Percentiles rank a stretch among this genome's conserved stretches.
Conservation (phyloP, 2,329 filamentous ascomycete genomes). For the Pseudogymnoascus sp. region DNA sequence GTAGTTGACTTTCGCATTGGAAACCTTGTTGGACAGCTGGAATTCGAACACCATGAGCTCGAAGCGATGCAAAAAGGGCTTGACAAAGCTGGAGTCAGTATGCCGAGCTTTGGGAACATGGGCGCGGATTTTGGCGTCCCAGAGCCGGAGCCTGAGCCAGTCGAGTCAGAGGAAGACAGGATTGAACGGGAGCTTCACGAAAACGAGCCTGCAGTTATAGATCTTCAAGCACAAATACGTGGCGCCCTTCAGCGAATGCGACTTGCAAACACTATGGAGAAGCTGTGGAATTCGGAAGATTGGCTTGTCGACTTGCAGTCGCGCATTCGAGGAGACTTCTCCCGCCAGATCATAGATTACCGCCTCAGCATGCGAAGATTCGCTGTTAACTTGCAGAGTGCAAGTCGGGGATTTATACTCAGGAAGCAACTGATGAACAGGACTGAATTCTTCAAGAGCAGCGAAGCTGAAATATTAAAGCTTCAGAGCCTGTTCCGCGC, state of each 20-base stretch:
- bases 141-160: conserved; percentile 63
- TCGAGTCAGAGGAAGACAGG: conserved; percentile 84
- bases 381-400: conserved; percentile 71
- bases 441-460: conserved; percentile 60
- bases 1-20: conserved; percentile 94
- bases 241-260: conserved; percentile 71
- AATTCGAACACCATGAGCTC: conserved; percentile 95
- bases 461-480: conserved; percentile 64
- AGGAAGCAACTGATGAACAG: conserved; percentile 56
- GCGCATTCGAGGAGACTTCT: conserved; percentile 78
- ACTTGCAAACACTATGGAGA: conserved; percentile 77
- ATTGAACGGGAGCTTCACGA: conserved; percentile 75
- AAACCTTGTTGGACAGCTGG: conserved; percentile 89
- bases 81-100: conserved; percentile 87
- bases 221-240: conserved; percentile 80
- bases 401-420: conserved; percentile 66
- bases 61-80: conserved; percentile 96
- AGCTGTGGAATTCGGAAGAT: conserved; percentile 79
- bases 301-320: conserved; percentile 76
- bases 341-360: conserved; percentile 75
- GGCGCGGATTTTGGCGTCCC: conserved; percentile 86
- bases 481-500: conserved; percentile 77
- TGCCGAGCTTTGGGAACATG: conserved; percentile 98
- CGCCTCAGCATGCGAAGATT: conserved; percentile 76
- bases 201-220: conserved; percentile 62